A percentile compares a stretch with the other conserved stretches of the same genome.
These are phyloP conservation scores for Coelastrella sp. DNA, from an alignment of 139 green algal genomes.

Conservation along the genomic window DNA sequence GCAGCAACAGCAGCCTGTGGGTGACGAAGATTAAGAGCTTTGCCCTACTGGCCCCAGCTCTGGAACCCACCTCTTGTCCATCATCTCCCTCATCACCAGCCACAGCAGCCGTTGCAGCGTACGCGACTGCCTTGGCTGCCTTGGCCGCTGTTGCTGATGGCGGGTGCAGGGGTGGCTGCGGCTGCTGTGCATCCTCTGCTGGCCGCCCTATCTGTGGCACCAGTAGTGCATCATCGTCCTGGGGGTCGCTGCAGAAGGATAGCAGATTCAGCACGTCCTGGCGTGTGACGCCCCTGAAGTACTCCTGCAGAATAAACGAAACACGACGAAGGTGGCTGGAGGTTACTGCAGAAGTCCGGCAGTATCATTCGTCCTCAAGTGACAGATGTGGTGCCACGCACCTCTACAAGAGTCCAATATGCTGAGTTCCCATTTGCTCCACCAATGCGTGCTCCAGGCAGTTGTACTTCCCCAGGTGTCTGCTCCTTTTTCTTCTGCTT, in stretches of 20 bases:
- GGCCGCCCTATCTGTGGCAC: constrained; percentile 63
- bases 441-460: constrained; percentile 64
- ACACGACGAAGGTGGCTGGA: background rate
- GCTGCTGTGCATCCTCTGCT: constrained; percentile 9
- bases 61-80: background rate
- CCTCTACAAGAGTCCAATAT: constrained; percentile 82
- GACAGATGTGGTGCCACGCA: background rate
- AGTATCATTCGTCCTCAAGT: too few species aligned
- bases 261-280: constrained; percentile 77
- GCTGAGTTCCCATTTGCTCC: constrained; percentile 57
- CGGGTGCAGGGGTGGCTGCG: constrained; percentile 17
- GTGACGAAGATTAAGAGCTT: too few species aligned
- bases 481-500: constrained; percentile 49
- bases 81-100: background rate
- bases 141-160: background rate
- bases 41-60: too few species aligned
- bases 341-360: background rate
- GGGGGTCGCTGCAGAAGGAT: constrained; percentile 40
- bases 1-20: too few species aligned
- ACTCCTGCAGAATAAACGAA: constrained; percentile 65
- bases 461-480: constrained; percentile 35
- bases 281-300: constrained; percentile 80
- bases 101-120: background rate
- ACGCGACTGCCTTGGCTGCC: background rate
- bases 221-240: constrained; percentile 68